phyloP scores from a whole-genome alignment of 2,329 filamentous ascomycete genomes.

The Sclerotinia sclerotiorum region DNA sequence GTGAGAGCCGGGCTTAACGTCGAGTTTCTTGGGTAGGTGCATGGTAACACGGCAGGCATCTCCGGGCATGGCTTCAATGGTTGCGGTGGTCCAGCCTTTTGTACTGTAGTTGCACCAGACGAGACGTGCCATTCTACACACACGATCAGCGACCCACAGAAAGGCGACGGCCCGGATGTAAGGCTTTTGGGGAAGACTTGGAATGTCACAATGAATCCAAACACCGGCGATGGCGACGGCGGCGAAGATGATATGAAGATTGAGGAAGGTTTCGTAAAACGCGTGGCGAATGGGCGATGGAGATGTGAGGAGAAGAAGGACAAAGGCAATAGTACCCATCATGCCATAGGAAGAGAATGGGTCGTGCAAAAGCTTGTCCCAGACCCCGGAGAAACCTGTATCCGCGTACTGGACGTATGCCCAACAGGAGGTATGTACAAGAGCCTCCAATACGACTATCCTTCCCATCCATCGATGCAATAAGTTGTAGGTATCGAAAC shows the following conservation, averaged over 20 bases:
- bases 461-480: slow-evolving; percentile 82
- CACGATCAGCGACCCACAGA: slow-evolving; percentile 75
- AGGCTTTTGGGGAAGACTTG: slow-evolving; percentile 63
- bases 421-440: slow-evolving; percentile 74
- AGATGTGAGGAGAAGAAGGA: slow-evolving; percentile 67
- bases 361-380: slow-evolving; percentile 53
- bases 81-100: slow-evolving; percentile 60
- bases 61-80: slow-evolving; percentile 66
- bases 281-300: slow-evolving; percentile 83
- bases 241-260: slow-evolving; percentile 76
- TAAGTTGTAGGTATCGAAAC: slow-evolving; percentile 95
- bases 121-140: slow-evolving; percentile 61
- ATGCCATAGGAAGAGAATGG: slow-evolving; percentile 66
- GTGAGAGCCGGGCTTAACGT: slow-evolving; percentile 69
- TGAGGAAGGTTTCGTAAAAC: slow-evolving; percentile 96
- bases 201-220: slow-evolving; percentile 74
- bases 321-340: slow-evolving; percentile 60
- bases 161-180: slow-evolving; percentile 73
- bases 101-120: slow-evolving; percentile 61
- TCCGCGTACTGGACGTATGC: slow-evolving; percentile 67
- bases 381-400: slow-evolving; percentile 60
- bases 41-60: slow-evolving; percentile 70
- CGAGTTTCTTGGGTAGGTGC: slow-evolving; percentile 64
- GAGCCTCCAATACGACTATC: slow-evolving; percentile 66
- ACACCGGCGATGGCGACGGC: slow-evolving; percentile 67